Evolutionary conservation across 2,329 filamentous ascomycete genomes (phyloP).

Genomic region (Endothia cerciana): DNA sequence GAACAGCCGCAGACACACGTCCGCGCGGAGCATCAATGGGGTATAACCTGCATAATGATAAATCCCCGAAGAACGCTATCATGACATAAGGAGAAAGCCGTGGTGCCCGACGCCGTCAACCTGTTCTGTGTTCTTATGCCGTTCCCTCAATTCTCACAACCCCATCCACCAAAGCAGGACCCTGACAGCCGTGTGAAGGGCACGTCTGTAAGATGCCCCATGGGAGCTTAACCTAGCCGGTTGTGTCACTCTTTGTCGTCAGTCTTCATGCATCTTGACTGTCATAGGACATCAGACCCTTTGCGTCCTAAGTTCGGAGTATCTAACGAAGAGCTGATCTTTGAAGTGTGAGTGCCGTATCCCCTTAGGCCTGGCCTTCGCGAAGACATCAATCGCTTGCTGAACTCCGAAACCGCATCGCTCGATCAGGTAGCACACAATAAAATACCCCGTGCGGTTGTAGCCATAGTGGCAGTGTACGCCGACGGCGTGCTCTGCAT

Average conservation of each 20-base stretch:
- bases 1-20: too few relatives aligned
- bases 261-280: not conserved
- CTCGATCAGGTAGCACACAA: constrained; percentile 90
- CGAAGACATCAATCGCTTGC: constrained; percentile 80
- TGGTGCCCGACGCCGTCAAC: not conserved
- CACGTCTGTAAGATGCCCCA: not conserved
- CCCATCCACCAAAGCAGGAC: not conserved
- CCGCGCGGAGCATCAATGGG: not conserved
- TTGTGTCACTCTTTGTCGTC: too few relatives aligned
- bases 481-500: constrained; percentile 61
- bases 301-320: constrained; percentile 47
- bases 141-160: not conserved
- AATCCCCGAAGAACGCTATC: not conserved
- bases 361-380: constrained; percentile 72
- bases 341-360: constrained; percentile 91
- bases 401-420: constrained; percentile 71
- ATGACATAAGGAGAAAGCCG: not conserved
- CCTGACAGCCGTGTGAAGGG: not conserved
- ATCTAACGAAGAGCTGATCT: constrained; percentile 80
- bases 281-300: not conserved
- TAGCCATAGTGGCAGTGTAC: constrained; percentile 97
- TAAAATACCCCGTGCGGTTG: constrained; percentile 90
- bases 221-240: too few relatives aligned
- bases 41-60: not conserved
- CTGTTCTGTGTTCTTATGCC: not conserved